A percentile compares a stretch with the other conserved stretches of the same genome.
These are phyloP conservation scores for Botryotinia narcissicola DNA, from an alignment of 2,329 filamentous ascomycete genomes.

Conservation along the genomic window DNA sequence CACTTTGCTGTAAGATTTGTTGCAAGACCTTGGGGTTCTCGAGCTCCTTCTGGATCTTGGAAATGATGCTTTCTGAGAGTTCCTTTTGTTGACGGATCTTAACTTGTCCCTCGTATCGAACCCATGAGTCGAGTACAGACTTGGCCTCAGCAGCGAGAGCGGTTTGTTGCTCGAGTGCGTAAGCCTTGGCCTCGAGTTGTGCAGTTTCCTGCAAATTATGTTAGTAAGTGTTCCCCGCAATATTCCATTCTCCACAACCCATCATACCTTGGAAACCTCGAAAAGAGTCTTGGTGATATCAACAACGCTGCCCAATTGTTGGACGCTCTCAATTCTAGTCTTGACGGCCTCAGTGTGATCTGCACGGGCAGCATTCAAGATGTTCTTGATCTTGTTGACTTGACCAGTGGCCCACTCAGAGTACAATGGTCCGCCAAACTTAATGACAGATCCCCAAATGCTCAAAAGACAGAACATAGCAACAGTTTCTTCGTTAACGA, in stretches of 20 bases:
- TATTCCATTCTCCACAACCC: background rate
- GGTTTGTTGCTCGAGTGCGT: slow-evolving; percentile 95
- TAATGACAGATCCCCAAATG: slow-evolving; percentile 89
- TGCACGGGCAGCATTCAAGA: slow-evolving; percentile 88
- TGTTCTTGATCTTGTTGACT: slow-evolving; percentile 88
- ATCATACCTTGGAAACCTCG: slow-evolving; percentile 91
- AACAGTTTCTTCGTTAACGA: slow-evolving; percentile 98
- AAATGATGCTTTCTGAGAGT: slow-evolving; percentile 86
- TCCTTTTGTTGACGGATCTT: slow-evolving; percentile 98
- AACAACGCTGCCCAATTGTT: slow-evolving; percentile 91
- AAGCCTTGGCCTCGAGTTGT: slow-evolving; percentile 90
- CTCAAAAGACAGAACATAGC: slow-evolving; percentile 88
- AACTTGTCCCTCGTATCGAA: slow-evolving; percentile 96
- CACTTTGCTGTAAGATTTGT: slow-evolving; percentile 96
- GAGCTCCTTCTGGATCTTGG: slow-evolving; percentile 98
- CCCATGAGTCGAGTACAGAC: slow-evolving; percentile 94
- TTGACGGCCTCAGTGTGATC: slow-evolving; percentile 96
- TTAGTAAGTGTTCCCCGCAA: slow-evolving; percentile 6
- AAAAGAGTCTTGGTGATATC: slow-evolving; percentile 97
- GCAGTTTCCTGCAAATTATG: slow-evolving; percentile 68
- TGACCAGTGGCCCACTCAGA: slow-evolving; percentile 87
- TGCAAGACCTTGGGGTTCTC: slow-evolving; percentile 96
- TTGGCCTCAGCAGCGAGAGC: slow-evolving; percentile 91
- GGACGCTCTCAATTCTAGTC: slow-evolving; percentile 87
- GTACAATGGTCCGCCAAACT: slow-evolving; percentile 91